phyloP scores from a whole-genome alignment of 805 yeast genomes.

The Hanseniaspora lindneri region DNA sequence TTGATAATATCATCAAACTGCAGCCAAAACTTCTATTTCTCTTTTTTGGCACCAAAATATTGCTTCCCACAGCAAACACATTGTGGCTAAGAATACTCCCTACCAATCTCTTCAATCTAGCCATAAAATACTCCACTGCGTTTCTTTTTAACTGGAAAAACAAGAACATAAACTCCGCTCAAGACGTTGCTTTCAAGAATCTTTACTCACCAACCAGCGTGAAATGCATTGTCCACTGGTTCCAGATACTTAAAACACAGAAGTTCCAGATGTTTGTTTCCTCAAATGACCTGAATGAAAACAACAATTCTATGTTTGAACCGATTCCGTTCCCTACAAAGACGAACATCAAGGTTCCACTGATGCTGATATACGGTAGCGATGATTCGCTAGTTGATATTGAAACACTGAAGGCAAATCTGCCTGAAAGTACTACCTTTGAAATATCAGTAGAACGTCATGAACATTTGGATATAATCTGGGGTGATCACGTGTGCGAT shows the following conservation, averaged over 20 bases:
- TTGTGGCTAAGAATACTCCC: slow-evolving; percentile 54
- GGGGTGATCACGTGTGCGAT: slow-evolving; percentile 61
- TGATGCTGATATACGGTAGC: slow-evolving; percentile 67
- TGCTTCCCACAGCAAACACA: slow-evolving; percentile 56
- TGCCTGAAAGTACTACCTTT: slow-evolving; percentile 44
- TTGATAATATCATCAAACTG: slow-evolving; percentile 61
- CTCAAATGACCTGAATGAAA: slow-evolving; percentile 21
- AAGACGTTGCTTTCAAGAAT: slow-evolving; percentile 76
- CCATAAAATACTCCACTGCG: slow-evolving; percentile 60
- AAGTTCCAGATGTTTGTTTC: slow-evolving; percentile 67
- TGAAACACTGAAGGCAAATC: slow-evolving; percentile 52
- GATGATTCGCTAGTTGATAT: slow-evolving; percentile 80
- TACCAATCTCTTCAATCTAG: slow-evolving; percentile 24
- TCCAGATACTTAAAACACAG: slow-evolving; percentile 67
- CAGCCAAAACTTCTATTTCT: slow-evolving; percentile 61
- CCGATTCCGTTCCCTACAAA: slow-evolving; percentile 41
- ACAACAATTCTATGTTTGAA: slow-evolving; percentile 17
- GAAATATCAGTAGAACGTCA: slow-evolving; percentile 52
- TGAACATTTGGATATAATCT: slow-evolving; percentile 81
- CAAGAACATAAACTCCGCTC: slow-evolving; percentile 53
- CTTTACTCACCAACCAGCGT: slow-evolving; percentile 85
- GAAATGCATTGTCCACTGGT: slow-evolving; percentile 91
- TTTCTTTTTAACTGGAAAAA: slow-evolving; percentile 73
- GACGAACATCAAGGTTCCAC: slow-evolving; percentile 56
- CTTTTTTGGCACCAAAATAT: slow-evolving; percentile 60